These are phyloP conservation scores for Lathyrus aphaca DNA, from an alignment of 306 rosid species.

Conservation along the genomic window DNA sequence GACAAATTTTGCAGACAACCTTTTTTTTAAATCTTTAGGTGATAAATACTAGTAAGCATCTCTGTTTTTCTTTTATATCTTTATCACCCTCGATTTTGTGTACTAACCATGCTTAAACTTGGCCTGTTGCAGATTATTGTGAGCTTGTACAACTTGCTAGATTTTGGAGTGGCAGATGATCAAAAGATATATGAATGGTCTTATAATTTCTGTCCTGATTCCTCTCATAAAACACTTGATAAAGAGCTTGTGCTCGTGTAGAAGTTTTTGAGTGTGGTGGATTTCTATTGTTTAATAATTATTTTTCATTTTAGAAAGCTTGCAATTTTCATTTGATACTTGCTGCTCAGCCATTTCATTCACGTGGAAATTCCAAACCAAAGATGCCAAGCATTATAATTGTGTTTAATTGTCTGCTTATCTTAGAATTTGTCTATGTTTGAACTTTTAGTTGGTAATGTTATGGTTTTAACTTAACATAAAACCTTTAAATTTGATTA, in stretches of 20 bases:
- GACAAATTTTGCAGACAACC: slow-evolving; percentile 48
- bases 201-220: slow-evolving; percentile 33
- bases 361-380: slow-evolving; percentile 24
- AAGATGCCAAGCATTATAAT: not conserved
- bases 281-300: slow-evolving; percentile 34
- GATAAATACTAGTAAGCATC: slow-evolving; percentile 46
- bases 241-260: slow-evolving; percentile 36
- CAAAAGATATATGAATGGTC: slow-evolving; percentile 29
- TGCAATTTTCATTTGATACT: slow-evolving; percentile 26
- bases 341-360: slow-evolving; percentile 28
- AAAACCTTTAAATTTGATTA: slow-evolving; percentile 2
- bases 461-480: not conserved
- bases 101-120: slow-evolving; percentile 34
- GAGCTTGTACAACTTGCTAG: slow-evolving; percentile 42
- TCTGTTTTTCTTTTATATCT: slow-evolving; percentile 29
- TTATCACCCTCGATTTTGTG: slow-evolving; percentile 9
- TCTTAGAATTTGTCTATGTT: not conserved
- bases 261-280: slow-evolving; percentile 37
- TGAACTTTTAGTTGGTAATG: not conserved
- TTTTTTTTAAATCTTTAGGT: slow-evolving; percentile 37
- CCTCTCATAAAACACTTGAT: slow-evolving; percentile 33
- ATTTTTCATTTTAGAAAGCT: slow-evolving; percentile 20
- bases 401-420: slow-evolving; percentile 17
- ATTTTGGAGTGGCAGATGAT: slow-evolving; percentile 39
- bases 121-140: slow-evolving; percentile 41